Evolutionary conservation across 1,139 yeast genomes (phyloP), one percentile per base, ranked within the genome.

Genomic region (Yamadazyma aaseri): DNA sequence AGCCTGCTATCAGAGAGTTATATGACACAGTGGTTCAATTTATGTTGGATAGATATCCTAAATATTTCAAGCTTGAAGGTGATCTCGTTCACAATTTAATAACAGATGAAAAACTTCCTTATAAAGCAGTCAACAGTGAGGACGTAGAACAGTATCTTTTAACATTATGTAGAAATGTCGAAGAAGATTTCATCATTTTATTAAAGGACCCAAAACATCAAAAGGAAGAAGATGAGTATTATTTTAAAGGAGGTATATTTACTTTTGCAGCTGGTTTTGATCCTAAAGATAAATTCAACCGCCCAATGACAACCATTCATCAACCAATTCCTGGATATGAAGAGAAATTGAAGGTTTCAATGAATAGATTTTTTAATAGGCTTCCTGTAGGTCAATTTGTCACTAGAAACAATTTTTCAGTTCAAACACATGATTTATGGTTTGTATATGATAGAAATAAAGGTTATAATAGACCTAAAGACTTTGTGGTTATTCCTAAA

Each of bases 201-300:
- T 53, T 75, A 40, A 75, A 71, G 38, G 83, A 81, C 47, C 67
- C 69, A 2, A 29, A 47, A 1, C 48, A 57, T 23, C 58, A 56
- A 8, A 49, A 60, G 10, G 65, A 60, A 25, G 68, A 65, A 10
- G 71, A 70, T 27, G 86, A 83, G 54, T 83, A 81, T 53, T 68
- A 69, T 38, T 67, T 81, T 49, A 72, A 82, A 41, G 84, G 76
- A 1, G 86, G 86, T 0, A 63, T 77, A 0, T 74, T 81, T 50
- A 79, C 79, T 3, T 83, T 81, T 59, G 89, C 94, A 0, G 81
- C 85, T 3, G 94, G 92, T 0, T 85, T 85, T 53, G 73, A 80
- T 44, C 92, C 90, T 2, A 49, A 54, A 6, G 69, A 63, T 25
- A 71, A 82, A 38, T 68, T 81, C 49, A 66, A 76, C 41, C 64